Conservation (phyloP, 1,284 basidiomycete genomes). For the Cystobasidium pallidum region DNA sequence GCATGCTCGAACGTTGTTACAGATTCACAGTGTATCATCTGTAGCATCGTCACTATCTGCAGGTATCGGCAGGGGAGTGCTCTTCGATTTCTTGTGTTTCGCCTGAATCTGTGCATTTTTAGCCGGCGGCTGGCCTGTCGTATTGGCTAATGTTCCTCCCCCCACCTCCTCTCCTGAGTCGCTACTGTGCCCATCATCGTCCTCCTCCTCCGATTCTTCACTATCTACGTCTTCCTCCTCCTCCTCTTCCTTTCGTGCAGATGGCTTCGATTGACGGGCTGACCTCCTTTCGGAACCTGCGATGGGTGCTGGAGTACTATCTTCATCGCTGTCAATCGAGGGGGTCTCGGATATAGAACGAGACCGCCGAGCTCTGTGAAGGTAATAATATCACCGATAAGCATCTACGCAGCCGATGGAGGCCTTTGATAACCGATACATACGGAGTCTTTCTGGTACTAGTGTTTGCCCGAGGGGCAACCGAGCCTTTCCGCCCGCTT, state of each 20-base stretch:
- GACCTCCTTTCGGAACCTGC: slow-evolving; percentile 13
- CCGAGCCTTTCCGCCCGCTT: slow-evolving; percentile 5
- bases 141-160: background rate
- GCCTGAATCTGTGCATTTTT: background rate
- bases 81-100: background rate
- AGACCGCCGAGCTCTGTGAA: background rate
- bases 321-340: slow-evolving; percentile 9
- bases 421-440: background rate
- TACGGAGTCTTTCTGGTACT: slow-evolving; percentile 22
- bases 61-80: background rate
- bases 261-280: slow-evolving; percentile 4
- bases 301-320: background rate
- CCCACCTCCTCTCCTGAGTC: background rate
- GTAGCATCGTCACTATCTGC: slow-evolving; percentile 9
- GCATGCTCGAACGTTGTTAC: no score
- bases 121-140: background rate
- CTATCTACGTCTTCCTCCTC: slow-evolving; percentile 25
- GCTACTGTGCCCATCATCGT: background rate
- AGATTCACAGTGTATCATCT: slow-evolving; percentile 9
- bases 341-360: slow-evolving; percentile 16
- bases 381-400: background rate
- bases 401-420: background rate
- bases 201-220: background rate
- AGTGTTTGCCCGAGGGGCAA: background rate
- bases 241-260: slow-evolving; percentile 18